A percentile compares a stretch with the other conserved stretches of the same genome.
These are phyloP conservation scores for Aspergillus sclerotioniger DNA, from an alignment of 495 filamentous ascomycete genomes.

Conservation along the genomic window DNA sequence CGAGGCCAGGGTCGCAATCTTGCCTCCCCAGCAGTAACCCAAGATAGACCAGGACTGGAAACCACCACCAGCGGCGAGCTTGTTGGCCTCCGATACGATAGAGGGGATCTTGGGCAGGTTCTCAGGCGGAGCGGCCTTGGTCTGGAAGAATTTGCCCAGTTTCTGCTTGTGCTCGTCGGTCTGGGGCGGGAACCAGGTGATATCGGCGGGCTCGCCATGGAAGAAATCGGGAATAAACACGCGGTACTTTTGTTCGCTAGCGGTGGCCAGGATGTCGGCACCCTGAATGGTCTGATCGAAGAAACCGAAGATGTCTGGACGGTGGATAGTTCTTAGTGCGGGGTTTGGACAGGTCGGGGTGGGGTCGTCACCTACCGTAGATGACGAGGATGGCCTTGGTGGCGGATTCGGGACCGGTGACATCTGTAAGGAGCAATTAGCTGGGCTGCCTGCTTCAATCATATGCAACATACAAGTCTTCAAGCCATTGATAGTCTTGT, in stretches of 20 bases:
- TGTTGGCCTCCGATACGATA: constrained; percentile 55
- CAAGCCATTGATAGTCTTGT: constrained; percentile 58
- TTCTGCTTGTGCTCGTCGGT: constrained; percentile 76
- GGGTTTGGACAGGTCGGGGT: not conserved
- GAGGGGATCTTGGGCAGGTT: constrained; percentile 63
- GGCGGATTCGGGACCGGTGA: constrained; percentile 51
- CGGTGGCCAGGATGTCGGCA: constrained; percentile 54
- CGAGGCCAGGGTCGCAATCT: constrained; percentile 65
- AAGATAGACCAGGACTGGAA: constrained; percentile 80
- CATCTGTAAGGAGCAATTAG: constrained; percentile 35
- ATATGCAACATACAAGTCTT: constrained; percentile 55
- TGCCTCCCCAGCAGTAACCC: constrained; percentile 96
- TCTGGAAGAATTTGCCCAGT: constrained; percentile 74
- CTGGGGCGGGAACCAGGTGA: constrained; percentile 67
- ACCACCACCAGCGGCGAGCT: constrained; percentile 33
- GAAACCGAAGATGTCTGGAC: constrained; percentile 55
- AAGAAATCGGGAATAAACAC: constrained; percentile 62
- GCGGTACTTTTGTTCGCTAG: constrained; percentile 49
- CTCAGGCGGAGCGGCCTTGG: constrained; percentile 59
- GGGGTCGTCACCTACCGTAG: constrained; percentile 42
- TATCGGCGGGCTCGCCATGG: constrained; percentile 46
- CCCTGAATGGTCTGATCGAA: constrained; percentile 55
- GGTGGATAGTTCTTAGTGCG: not conserved
- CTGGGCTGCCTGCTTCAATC: not conserved
- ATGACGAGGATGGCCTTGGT: constrained; percentile 53